These are phyloP conservation scores for Melampsora americana DNA, from an alignment of 1,284 basidiomycete genomes.

Conservation along the genomic window DNA sequence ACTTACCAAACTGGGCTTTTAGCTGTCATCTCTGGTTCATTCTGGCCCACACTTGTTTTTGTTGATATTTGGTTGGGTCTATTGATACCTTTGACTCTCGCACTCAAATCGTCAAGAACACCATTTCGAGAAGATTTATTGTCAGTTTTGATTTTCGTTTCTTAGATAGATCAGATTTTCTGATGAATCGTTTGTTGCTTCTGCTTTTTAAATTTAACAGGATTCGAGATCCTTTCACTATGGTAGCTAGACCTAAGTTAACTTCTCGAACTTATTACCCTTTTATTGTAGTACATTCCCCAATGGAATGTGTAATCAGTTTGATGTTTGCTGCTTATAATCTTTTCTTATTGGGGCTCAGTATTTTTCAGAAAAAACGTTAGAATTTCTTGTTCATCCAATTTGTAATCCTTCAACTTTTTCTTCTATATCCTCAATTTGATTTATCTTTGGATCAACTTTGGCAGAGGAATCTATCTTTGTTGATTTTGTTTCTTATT, in stretches of 20 bases:
- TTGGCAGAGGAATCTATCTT: too few relatives aligned
- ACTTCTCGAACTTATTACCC: neutral
- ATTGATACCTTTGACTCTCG: neutral
- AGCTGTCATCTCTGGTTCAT: slow-evolving; percentile 2
- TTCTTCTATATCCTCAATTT: too few relatives aligned
- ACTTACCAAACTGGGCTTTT: slow-evolving; percentile 8
- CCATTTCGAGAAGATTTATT: slow-evolving; percentile 6
- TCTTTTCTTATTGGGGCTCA: neutral
- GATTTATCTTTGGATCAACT: too few relatives aligned
- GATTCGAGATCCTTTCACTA: slow-evolving; percentile 5
- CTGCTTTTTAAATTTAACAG: neutral
- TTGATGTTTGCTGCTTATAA: slow-evolving; percentile 1
- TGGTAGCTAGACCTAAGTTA: slow-evolving; percentile 6
- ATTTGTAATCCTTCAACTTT: too few relatives aligned
- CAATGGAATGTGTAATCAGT: neutral
- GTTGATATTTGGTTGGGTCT: neutral
- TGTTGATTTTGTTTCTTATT: too few relatives aligned
- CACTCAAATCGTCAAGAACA: neutral
- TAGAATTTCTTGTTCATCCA: neutral
- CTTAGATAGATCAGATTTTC: neutral
- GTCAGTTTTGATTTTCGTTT: neutral
- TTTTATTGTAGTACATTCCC: neutral
- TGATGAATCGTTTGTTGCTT: neutral
- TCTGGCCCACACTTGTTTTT: slow-evolving; percentile 3
- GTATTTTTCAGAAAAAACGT: neutral